Conservation (phyloP, 192 early-diverging fungal species). For the Mortierella antarctica region DNA sequence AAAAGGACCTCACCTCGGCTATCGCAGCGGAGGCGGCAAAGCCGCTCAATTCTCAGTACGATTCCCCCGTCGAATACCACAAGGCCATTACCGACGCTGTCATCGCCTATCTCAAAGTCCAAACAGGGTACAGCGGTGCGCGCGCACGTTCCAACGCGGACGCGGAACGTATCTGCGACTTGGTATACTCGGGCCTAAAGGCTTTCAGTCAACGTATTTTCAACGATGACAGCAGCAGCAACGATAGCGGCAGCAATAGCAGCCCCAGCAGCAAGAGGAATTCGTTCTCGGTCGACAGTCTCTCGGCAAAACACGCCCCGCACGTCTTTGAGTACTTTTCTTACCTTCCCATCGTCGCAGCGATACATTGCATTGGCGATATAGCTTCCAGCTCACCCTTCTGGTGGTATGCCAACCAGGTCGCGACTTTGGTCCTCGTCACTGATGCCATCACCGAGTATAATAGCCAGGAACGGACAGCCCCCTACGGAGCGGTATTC, state of each 20-base stretch:
- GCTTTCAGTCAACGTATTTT: constrained; percentile 10
- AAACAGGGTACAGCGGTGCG: constrained; percentile 4
- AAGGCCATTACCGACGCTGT: constrained; percentile 8
- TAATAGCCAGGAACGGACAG: constrained; percentile 3
- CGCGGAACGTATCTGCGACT: not conserved
- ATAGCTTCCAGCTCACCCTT: constrained; percentile 12
- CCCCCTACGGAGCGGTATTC: constrained; percentile 5
- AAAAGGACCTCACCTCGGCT: too few relatives aligned
- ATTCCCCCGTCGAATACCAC: not conserved
- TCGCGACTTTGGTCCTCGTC: constrained; percentile 10
- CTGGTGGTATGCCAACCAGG: constrained; percentile 12
- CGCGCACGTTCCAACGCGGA: constrained; percentile 5
- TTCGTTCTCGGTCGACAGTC: not conserved
- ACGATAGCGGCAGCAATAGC: not conserved
- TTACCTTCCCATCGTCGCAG: constrained; percentile 16
- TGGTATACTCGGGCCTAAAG: not conserved
- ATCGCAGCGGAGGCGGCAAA: too few relatives aligned
- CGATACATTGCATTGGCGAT: not conserved
- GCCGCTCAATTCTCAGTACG: not conserved
- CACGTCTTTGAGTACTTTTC: constrained; percentile 10
- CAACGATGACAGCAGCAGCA: not conserved
- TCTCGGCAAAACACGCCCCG: not conserved
- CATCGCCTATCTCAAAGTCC: constrained; percentile 5
- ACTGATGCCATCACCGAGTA: constrained; percentile 18
- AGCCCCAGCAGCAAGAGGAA: not conserved